These are phyloP conservation scores for Nannochloropsis salina DNA, from an alignment of 108 stramenopile species.

Conservation along the genomic window DNA sequence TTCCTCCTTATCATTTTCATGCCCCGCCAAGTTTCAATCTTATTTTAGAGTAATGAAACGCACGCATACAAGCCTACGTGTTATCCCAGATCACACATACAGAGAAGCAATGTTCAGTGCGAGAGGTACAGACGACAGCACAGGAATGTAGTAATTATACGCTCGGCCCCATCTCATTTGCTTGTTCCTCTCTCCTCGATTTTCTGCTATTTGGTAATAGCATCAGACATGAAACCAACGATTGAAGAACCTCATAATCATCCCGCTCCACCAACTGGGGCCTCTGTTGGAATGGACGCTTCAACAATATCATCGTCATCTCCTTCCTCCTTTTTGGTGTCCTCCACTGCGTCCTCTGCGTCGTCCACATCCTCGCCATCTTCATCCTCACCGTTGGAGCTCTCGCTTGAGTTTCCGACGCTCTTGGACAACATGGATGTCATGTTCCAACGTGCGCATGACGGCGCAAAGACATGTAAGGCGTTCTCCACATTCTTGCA, in stretches of 20 bases:
- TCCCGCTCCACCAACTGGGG: too few species aligned
- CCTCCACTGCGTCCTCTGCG: neutral
- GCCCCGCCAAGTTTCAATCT: neutral
- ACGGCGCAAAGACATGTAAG: neutral
- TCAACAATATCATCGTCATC: neutral
- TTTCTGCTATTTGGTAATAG: too few species aligned
- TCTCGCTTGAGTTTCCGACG: neutral
- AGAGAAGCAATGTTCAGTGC: too few species aligned
- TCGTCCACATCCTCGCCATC: neutral
- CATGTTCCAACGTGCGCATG: neutral
- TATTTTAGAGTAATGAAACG: neutral
- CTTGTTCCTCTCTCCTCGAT: too few species aligned
- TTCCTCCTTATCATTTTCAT: neutral
- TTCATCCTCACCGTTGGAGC: neutral
- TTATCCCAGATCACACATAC: too few species aligned
- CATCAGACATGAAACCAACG: too few species aligned
- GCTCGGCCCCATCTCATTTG: too few species aligned
- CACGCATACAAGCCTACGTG: neutral
- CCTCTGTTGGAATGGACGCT: too few species aligned
- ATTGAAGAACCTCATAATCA: too few species aligned
- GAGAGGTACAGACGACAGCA: too few species aligned
- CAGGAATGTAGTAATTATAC: too few species aligned
- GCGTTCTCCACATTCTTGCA: neutral
- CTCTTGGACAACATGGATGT: constrained; percentile 15
- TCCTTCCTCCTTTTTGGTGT: neutral